Conservation (phyloP, 2,329 filamentous ascomycete species). For the Alternaria arbusti region DNA sequence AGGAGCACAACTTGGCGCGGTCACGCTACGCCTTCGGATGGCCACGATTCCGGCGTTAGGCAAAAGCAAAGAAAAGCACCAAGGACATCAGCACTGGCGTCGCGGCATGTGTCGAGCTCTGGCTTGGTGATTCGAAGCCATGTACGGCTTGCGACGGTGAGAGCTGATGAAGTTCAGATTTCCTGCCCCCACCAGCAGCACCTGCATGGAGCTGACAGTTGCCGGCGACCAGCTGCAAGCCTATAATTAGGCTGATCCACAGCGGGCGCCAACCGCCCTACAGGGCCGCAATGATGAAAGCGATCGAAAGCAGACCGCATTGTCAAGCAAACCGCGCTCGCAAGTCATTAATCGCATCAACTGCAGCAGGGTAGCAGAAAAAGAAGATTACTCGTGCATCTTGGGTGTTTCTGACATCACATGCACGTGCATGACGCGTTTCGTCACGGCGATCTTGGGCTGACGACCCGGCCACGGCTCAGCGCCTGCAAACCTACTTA, state of each 20-base stretch:
- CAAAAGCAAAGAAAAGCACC: neutral
- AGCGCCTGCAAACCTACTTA: constrained; percentile 11
- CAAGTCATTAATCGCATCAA: neutral
- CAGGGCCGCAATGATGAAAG: neutral
- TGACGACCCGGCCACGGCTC: constrained; percentile 16
- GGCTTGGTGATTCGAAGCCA: neutral
- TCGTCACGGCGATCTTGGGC: constrained; percentile 14
- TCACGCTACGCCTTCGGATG: constrained; percentile 1
- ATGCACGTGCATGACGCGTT: constrained; percentile 36
- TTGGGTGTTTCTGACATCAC: constrained; percentile 27
- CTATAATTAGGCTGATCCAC: constrained; percentile 23
- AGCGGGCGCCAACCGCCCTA: constrained; percentile 12
- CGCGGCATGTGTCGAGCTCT: neutral
- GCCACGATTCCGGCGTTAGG: neutral
- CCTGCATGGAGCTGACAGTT: constrained; percentile 15
- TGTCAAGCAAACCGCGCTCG: neutral
- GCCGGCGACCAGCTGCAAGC: neutral
- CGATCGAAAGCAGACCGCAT: neutral
- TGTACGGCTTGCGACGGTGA: neutral
- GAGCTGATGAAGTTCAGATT: constrained; percentile 2
- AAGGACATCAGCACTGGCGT: neutral
- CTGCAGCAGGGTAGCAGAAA: neutral
- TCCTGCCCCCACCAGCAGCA: constrained; percentile 5
- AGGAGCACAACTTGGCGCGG: constrained; percentile 5
- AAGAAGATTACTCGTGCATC: neutral